phyloP scores from a whole-genome alignment of 2,329 filamentous ascomycete species.

The Dactylellina leptospora region DNA sequence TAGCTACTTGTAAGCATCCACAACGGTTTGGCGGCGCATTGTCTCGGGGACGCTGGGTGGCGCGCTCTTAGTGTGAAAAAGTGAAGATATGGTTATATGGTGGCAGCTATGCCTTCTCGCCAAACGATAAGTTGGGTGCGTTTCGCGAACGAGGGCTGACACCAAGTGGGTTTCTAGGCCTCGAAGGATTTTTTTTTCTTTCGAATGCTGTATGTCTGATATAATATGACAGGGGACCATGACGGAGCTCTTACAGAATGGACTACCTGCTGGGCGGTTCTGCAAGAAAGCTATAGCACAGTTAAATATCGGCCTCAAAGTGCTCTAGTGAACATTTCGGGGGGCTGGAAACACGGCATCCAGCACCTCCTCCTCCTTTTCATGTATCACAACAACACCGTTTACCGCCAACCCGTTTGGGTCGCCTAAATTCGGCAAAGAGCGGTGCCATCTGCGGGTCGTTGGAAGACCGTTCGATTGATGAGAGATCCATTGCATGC shows the following conservation, averaged over 20 bases:
- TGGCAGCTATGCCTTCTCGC: too few relatives aligned
- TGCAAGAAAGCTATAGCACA: neutral
- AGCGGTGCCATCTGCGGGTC: neutral
- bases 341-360: neutral
- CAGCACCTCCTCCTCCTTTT: too few relatives aligned
- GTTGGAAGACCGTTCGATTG: neutral
- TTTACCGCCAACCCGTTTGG: neutral
- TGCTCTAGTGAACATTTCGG: neutral
- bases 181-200: neutral
- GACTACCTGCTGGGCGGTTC: neutral
- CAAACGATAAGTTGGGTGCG: neutral
- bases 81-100: too few relatives aligned
- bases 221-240: neutral
- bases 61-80: too few relatives aligned
- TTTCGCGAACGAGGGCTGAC: too few relatives aligned
- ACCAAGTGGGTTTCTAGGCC: neutral
- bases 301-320: neutral
- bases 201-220: neutral
- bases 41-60: too few relatives aligned
- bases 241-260: neutral
- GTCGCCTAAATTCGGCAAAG: constrained; percentile 6
- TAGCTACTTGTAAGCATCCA: too few relatives aligned
- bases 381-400: constrained; percentile 5
- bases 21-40: too few relatives aligned
- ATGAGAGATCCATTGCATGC: neutral